Percentiles rank a stretch among this genome's conserved stretches.
Conservation (phyloP, 2,329 filamentous ascomycete genomes). For the Trichoderma aggressivum region DNA sequence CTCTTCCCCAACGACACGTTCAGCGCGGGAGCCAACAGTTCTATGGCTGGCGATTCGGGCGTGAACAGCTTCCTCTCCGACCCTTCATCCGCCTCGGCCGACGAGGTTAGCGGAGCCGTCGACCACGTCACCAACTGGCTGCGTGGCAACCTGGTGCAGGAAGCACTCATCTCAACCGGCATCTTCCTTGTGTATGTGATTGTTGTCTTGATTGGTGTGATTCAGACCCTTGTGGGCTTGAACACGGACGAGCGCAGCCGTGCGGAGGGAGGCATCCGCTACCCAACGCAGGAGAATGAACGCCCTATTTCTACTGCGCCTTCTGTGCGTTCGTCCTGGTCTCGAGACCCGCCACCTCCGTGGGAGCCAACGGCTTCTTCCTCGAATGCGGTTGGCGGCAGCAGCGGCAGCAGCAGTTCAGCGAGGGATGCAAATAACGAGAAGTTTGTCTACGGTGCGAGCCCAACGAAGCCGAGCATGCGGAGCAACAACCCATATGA, state of each 20-base stretch:
- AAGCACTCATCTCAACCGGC: constrained; percentile 74
- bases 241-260: constrained; percentile 52
- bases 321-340: constrained; percentile 1
- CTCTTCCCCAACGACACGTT: constrained; percentile 76
- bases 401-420: no score
- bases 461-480: neutral
- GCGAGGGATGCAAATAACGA: neutral
- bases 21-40: constrained; percentile 68
- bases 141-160: constrained; percentile 63
- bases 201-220: constrained; percentile 70
- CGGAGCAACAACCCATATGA: constrained; percentile 13
- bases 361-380: constrained; percentile 1
- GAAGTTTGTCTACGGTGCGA: constrained; percentile 11
- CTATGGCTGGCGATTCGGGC: constrained; percentile 55
- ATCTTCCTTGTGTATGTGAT: constrained; percentile 76
- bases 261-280: constrained; percentile 53
- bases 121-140: constrained; percentile 66
- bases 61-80: constrained; percentile 73
- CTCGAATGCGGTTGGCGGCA: neutral
- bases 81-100: constrained; percentile 67
- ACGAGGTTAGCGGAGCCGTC: constrained; percentile 78
- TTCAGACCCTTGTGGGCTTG: constrained; percentile 62
- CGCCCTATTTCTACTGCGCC: constrained; percentile 28
- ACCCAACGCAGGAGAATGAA: constrained; percentile 31
- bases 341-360: constrained; percentile 11